A percentile compares a stretch with the other conserved stretches of the same genome.
Conservation (phyloP, 1,284 basidiomycete species). For the Cryptococcus hybrid region DNA sequence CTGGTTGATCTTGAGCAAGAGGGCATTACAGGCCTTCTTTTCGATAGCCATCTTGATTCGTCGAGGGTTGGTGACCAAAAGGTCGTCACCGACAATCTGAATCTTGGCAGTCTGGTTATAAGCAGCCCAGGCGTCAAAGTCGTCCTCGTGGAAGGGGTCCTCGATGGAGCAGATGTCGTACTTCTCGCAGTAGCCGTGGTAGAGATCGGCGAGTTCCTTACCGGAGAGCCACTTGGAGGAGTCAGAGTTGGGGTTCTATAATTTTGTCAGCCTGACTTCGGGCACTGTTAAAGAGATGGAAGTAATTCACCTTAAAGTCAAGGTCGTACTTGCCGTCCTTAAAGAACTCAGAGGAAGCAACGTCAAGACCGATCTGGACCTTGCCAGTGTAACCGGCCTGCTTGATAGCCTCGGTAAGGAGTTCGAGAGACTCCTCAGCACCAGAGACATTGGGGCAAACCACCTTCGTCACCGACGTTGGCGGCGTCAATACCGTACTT, state of each 20-base stretch:
- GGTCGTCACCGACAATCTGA: conserved; percentile 93
- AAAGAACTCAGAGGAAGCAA: conserved; percentile 99
- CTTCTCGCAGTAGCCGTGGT: conserved; percentile 80
- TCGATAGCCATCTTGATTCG: conserved; percentile 99
- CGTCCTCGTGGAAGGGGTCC: conserved; percentile 99
- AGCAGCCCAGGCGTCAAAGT: conserved; percentile 97
- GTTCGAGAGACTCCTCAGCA: conserved; percentile 96
- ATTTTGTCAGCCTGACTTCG: conserved; percentile 10
- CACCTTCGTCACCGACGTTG: conserved; percentile 99
- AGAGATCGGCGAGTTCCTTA: conserved; percentile 88
- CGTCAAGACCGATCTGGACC: conserved; percentile 98
- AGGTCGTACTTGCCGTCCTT: conserved; percentile 99
- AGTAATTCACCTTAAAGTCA: conserved; percentile 65
- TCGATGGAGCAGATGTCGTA: conserved; percentile 98
- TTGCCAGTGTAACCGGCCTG: conserved; percentile 98
- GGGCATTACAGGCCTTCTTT: conserved; percentile 99
- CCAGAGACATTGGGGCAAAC: conserved; percentile 95
- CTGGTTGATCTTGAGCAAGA: conserved; percentile 98
- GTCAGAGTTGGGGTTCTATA: conserved; percentile 98
- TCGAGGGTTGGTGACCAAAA: conserved; percentile 97
- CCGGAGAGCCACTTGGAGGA: conserved; percentile 94
- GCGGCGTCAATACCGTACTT: conserved; percentile 99
- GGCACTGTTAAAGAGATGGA: neutral
- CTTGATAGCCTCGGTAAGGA: conserved; percentile 93
- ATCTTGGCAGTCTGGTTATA: conserved; percentile 63